These are phyloP conservation scores for Botrytis byssoidea DNA, from an alignment of 2,329 filamentous ascomycete genomes.

Conservation along the genomic window DNA sequence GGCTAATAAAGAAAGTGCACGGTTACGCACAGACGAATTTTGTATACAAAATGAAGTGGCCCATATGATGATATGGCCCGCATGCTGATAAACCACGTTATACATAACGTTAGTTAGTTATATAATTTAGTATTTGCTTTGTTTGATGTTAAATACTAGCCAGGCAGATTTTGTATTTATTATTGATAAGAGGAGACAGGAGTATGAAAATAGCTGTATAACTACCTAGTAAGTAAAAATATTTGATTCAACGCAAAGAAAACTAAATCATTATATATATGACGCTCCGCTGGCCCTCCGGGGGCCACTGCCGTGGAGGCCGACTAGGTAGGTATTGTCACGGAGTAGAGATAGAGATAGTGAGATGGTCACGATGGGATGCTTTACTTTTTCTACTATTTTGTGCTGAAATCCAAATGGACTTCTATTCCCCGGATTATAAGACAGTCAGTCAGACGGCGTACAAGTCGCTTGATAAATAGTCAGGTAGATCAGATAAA, in stretches of 20 bases:
- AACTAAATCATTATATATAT: background rate
- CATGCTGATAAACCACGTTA: too few species aligned
- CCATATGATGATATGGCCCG: too few species aligned
- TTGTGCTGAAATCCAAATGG: background rate
- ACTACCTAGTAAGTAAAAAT: background rate
- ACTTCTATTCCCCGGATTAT: background rate
- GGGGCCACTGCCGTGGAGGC: background rate
- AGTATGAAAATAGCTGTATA: background rate
- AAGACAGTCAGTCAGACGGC: background rate
- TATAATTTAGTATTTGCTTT: background rate
- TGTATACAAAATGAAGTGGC: too few species aligned
- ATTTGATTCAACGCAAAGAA: background rate
- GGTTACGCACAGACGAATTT: too few species aligned
- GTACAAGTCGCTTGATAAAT: background rate
- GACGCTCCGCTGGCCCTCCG: constrained; percentile 2
- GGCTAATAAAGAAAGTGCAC: too few species aligned
- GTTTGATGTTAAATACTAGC: background rate
- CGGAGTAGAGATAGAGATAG: background rate
- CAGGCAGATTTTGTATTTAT: background rate
- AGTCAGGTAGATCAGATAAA: background rate
- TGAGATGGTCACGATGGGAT: background rate
- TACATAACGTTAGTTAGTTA: too few species aligned
- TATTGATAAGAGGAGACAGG: background rate
- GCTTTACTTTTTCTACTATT: background rate
- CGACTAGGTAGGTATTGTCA: background rate